A percentile compares a stretch with the other conserved stretches of the same genome.
Conservation (phyloP, 2,329 filamentous ascomycete species). For the Fusarium sp. region DNA sequence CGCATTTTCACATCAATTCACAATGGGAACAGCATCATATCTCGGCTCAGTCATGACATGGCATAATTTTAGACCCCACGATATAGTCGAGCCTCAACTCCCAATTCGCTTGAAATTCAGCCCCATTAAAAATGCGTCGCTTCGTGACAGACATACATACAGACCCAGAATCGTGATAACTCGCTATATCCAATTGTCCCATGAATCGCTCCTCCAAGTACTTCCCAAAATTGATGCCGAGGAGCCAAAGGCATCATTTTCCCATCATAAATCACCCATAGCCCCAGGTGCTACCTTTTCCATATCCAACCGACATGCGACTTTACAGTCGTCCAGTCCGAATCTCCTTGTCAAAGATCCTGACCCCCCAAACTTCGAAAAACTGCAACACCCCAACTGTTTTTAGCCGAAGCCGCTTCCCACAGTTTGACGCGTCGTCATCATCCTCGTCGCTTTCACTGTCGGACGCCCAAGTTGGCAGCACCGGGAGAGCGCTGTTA, state of each 20-base stretch:
- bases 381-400: constrained; percentile 53
- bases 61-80: not conserved
- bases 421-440: constrained; percentile 47
- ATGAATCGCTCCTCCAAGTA: constrained; percentile 14
- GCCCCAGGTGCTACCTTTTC: constrained; percentile 12
- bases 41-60: not conserved
- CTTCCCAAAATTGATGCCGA: constrained; percentile 4
- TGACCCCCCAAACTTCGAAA: constrained; percentile 59
- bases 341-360: constrained; percentile 71
- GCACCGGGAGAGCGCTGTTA: constrained; percentile 42
- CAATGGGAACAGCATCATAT: not conserved
- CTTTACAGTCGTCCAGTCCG: constrained; percentile 50
- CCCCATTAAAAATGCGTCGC: constrained; percentile 9
- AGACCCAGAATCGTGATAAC: not conserved
- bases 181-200: not conserved
- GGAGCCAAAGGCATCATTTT: constrained; percentile 19
- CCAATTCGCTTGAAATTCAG: not conserved
- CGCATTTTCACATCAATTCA: not conserved
- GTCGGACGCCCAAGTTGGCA: constrained; percentile 48
- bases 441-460: constrained; percentile 51
- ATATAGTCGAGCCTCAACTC: not conserved
- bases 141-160: constrained; percentile 9
- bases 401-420: constrained; percentile 50
- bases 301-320: not conserved
- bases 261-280: not conserved